Evolutionary conservation across 352 stramenopile genomes (phyloP).

Genomic region (Globisporangium cystogenes): DNA sequence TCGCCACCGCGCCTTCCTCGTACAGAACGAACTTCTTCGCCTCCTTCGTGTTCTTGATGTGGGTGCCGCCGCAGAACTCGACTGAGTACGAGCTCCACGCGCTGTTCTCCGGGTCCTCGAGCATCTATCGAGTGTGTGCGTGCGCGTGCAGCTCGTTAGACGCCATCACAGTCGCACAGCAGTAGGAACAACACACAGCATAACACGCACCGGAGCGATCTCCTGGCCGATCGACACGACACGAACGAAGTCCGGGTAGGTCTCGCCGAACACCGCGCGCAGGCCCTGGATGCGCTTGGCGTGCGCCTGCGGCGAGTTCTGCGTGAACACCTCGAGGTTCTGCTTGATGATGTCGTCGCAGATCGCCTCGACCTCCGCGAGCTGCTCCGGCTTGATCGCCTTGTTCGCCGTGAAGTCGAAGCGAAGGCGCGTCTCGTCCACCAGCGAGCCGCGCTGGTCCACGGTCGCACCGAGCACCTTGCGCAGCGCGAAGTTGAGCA

Average conservation of each 20-base stretch:
- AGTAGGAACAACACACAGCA: too few species aligned
- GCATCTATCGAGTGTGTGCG: too few species aligned
- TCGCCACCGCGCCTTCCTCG: constrained; percentile 95
- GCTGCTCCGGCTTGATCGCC: constrained; percentile 90
- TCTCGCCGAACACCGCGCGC: constrained; percentile 98
- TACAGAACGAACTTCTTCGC: constrained; percentile 96
- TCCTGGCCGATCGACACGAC: constrained; percentile 94
- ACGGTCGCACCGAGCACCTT: constrained; percentile 92
- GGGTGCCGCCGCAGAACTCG: constrained; percentile 99
- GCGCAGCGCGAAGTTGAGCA: constrained; percentile 97
- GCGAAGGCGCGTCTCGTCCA: constrained; percentile 95
- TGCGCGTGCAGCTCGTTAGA: too few species aligned
- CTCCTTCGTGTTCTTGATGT: constrained; percentile 95
- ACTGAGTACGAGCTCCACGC: constrained; percentile 92
- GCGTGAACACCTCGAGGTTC: constrained; percentile 87
- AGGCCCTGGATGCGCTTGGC: constrained; percentile 95
- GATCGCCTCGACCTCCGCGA: constrained; percentile 83
- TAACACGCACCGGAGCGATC: constrained; percentile 45
- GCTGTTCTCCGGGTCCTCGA: constrained; percentile 85
- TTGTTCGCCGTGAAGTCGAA: constrained; percentile 99
- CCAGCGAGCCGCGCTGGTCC: constrained; percentile 97
- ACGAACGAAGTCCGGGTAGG: constrained; percentile 97
- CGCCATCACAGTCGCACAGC: too few species aligned
- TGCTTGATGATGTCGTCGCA: constrained; percentile 88
- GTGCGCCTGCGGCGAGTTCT: constrained; percentile 92